Evolutionary conservation across 371 early-diverging fungal genomes (phyloP).

Genomic region (Synchytrium microbalum): DNA sequence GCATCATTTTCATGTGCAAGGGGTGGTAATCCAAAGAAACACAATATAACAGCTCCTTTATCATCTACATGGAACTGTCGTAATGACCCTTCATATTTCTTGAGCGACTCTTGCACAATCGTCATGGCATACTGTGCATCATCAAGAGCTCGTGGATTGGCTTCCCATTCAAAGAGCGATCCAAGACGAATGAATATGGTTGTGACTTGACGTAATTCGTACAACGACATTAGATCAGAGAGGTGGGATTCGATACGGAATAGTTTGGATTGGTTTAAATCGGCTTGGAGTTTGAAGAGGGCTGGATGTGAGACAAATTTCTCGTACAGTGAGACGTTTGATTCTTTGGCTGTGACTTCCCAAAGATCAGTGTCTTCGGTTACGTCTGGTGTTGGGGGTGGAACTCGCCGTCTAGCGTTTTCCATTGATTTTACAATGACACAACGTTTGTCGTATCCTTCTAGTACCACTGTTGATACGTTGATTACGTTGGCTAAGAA

Average conservation of each 20-base stretch:
- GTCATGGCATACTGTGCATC: conserved; percentile 36
- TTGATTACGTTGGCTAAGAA: conserved; percentile 30
- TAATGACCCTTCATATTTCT: conserved; percentile 36
- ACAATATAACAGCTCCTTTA: conserved; percentile 43
- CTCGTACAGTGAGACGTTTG: conserved; percentile 22
- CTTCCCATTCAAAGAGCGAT: conserved; percentile 22
- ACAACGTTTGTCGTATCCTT: conserved; percentile 40
- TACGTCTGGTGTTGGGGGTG: conserved; percentile 12
- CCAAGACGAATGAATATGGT: conserved; percentile 42
- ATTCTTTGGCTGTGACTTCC: conserved; percentile 20
- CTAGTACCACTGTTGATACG: conserved; percentile 28
- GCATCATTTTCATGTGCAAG: conserved; percentile 47
- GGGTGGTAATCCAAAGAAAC: conserved; percentile 48
- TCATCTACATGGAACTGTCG: conserved; percentile 51
- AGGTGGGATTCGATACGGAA: conserved; percentile 33
- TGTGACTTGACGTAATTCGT: conserved; percentile 43
- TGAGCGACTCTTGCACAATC: conserved; percentile 32
- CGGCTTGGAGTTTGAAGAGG: conserved; percentile 41
- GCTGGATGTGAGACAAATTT: conserved; percentile 39
- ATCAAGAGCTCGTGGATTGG: conserved; percentile 19
- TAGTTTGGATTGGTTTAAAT: conserved; percentile 36
- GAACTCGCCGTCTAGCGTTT: conserved; percentile 25
- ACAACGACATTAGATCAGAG: conserved; percentile 27
- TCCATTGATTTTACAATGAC: conserved; percentile 36
- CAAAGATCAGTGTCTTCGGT: conserved; percentile 25